phyloP scores from a whole-genome alignment of 2,329 filamentous ascomycete species.

The Teratosphaeriaceae sp. region DNA sequence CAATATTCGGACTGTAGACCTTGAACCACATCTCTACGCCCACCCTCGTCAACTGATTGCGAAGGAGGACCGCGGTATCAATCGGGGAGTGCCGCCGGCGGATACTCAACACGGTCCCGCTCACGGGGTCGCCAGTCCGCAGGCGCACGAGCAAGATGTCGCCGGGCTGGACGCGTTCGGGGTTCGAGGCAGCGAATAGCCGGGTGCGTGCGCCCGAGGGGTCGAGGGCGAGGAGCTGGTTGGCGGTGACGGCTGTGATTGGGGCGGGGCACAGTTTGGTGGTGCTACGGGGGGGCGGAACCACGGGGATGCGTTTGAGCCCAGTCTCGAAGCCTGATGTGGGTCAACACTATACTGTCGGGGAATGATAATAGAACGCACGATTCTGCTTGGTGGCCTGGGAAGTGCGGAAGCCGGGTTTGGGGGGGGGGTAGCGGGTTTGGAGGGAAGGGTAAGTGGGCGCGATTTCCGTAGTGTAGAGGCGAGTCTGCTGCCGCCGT shows the following conservation, averaged over 20 bases:
- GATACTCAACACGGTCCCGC: conserved; percentile 82
- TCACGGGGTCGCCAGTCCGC: conserved; percentile 79
- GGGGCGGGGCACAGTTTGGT: conserved; percentile 57
- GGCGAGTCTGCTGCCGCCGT: conserved; percentile 22
- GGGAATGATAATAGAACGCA: conserved; percentile 11
- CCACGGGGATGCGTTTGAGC: conserved; percentile 26
- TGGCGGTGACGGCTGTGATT: conserved; percentile 57
- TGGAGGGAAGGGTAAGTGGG: conserved; percentile 40
- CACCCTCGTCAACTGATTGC: conserved; percentile 78
- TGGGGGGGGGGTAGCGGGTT: conserved; percentile 22
- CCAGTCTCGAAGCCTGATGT: conserved; percentile 23
- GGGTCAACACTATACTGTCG: neutral
- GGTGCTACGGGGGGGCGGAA: conserved; percentile 50
- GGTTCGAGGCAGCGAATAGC: conserved; percentile 72
- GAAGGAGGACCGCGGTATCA: conserved; percentile 79
- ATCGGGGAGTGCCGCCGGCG: conserved; percentile 64
- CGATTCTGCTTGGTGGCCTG: conserved; percentile 30
- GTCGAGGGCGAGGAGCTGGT: conserved; percentile 71
- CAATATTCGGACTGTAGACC: conserved; percentile 82
- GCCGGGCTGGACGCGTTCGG: conserved; percentile 72
- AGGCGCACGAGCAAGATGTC: conserved; percentile 89
- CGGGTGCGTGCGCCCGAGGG: conserved; percentile 74
- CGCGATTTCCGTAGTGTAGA: conserved; percentile 43
- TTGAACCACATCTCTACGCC: conserved; percentile 98
- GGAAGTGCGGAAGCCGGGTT: conserved; percentile 24